Percentiles rank a stretch among this genome's conserved stretches.
Evolutionary conservation across 83 land plant genomes (phyloP).

Genomic region (Diphasiastrum complanatum): DNA sequence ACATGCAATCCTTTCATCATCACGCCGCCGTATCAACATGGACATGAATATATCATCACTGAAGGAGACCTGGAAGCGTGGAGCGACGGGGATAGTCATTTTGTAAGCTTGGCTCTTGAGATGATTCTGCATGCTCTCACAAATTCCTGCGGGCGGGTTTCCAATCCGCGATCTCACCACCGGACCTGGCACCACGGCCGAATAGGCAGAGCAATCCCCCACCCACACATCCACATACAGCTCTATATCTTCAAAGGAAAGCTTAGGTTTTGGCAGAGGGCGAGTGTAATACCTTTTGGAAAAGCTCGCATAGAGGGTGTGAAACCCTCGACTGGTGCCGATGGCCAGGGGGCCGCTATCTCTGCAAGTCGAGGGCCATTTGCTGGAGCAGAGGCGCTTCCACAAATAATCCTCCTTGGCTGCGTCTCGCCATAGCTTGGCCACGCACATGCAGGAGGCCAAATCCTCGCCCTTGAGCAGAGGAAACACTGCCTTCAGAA

Average conservation of each 20-base stretch:
- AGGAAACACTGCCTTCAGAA: constrained; percentile 68
- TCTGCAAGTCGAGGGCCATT: constrained; percentile 77
- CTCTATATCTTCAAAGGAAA: constrained; percentile 64
- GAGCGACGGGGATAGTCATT: constrained; percentile 66
- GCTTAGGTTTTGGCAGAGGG: constrained; percentile 53
- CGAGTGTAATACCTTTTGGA: constrained; percentile 33
- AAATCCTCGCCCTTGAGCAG: constrained; percentile 63
- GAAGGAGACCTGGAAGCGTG: constrained; percentile 40
- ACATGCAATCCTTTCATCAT: constrained; percentile 65
- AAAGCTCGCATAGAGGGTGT: constrained; percentile 52
- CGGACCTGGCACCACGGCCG: constrained; percentile 57
- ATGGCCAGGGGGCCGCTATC: constrained; percentile 32
- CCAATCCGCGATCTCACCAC: constrained; percentile 41
- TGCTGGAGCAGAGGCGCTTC: constrained; percentile 67
- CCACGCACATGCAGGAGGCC: constrained; percentile 71
- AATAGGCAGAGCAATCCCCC: constrained; percentile 51
- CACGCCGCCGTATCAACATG: constrained; percentile 58
- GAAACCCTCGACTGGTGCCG: constrained; percentile 40
- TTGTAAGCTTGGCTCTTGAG: constrained; percentile 53
- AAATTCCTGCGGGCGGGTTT: constrained; percentile 54
- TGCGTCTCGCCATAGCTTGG: constrained; percentile 68
- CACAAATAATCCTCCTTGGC: constrained; percentile 81
- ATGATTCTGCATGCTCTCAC: constrained; percentile 50
- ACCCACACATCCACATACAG: constrained; percentile 83
- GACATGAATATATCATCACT: constrained; percentile 50